A percentile compares a stretch with the other conserved stretches of the same genome.
Conservation (phyloP, 768 basidiomycete species). For the Pleurotus sapidus region DNA sequence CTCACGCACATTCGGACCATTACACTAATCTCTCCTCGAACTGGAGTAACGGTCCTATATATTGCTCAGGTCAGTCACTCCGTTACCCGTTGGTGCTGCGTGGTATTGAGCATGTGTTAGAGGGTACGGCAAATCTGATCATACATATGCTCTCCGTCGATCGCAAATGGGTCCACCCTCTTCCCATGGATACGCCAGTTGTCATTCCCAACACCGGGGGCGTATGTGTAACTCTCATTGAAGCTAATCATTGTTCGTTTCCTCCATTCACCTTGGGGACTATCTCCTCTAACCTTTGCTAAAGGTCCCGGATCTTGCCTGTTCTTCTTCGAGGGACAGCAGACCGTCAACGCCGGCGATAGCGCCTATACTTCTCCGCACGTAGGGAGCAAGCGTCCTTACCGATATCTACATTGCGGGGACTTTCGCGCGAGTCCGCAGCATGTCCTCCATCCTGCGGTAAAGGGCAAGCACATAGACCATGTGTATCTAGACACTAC, state of each 20-base stretch:
- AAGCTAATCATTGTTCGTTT: constrained; percentile 87
- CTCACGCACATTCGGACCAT: constrained; percentile 49
- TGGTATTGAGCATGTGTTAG: constrained; percentile 13
- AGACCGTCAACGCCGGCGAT: constrained; percentile 88
- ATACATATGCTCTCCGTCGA: constrained; percentile 89
- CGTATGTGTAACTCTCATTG: constrained; percentile 89
- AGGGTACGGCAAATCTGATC: constrained; percentile 89
- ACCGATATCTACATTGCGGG: constrained; percentile 94
- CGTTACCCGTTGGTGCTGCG: neutral
- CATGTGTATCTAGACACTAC: constrained; percentile 95
- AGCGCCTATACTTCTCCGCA: constrained; percentile 67
- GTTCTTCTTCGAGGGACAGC: constrained; percentile 90
- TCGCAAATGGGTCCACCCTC: constrained; percentile 81
- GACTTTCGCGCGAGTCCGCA: constrained; percentile 89
- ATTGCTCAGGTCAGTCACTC: constrained; percentile 60
- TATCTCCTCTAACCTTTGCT: neutral
- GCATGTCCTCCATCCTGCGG: constrained; percentile 81
- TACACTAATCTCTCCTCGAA: constrained; percentile 88
- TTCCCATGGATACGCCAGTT: constrained; percentile 77
- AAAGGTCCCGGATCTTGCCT: constrained; percentile 80
- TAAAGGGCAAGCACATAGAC: constrained; percentile 81
- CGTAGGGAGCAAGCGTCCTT: constrained; percentile 66
- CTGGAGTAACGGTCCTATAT: constrained; percentile 93
- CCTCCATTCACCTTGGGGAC: neutral
- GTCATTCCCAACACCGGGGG: constrained; percentile 80